A percentile compares a stretch with the other conserved stretches of the same genome.
Evolutionary conservation across 495 filamentous ascomycete species (phyloP).

Genomic region (Podospora fimiseda): DNA sequence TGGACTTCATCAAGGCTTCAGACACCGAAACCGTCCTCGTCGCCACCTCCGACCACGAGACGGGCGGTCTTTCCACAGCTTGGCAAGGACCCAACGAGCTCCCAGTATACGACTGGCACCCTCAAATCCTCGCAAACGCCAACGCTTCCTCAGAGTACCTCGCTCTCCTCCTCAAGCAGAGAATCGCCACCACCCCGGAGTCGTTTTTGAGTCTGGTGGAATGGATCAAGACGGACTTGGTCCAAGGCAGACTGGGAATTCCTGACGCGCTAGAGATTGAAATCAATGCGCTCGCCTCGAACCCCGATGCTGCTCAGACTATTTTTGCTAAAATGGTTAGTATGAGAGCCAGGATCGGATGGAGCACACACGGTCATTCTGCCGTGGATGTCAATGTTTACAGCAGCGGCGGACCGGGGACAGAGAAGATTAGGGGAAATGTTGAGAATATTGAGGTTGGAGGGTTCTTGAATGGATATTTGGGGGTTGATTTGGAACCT

Average conservation of each 20-base stretch:
- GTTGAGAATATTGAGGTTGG: conserved; percentile 94
- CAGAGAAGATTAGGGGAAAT: conserved; percentile 62
- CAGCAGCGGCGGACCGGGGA: conserved; percentile 48
- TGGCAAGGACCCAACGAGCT: conserved; percentile 45
- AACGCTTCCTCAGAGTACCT: conserved; percentile 71
- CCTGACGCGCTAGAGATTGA: conserved; percentile 65
- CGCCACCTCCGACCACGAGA: conserved; percentile 90
- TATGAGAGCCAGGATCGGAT: conserved; percentile 80
- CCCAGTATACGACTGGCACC: conserved; percentile 76
- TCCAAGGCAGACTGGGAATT: conserved; percentile 67
- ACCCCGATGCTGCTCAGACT: conserved; percentile 44
- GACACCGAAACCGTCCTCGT: conserved; percentile 73
- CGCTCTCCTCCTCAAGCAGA: conserved; percentile 48
- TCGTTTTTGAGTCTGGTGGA: conserved; percentile 37
- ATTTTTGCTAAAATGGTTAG: conserved; percentile 83
- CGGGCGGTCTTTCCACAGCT: conserved; percentile 77
- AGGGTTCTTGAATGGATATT: conserved; percentile 67
- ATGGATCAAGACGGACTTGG: conserved; percentile 55
- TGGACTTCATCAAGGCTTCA: conserved; percentile 76
- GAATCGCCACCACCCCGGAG: conserved; percentile 37
- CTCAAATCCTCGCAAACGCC: conserved; percentile 71
- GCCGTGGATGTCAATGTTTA: conserved; percentile 92
- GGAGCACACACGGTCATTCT: conserved; percentile 86
- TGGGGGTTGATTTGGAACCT: conserved; percentile 68
- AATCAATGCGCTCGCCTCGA: conserved; percentile 54